Percentiles rank a stretch among this genome's conserved stretches.
These are phyloP conservation scores for Trichomonas vaginalis DNA, from an alignment of 208 protist species.

Conservation along the genomic window DNA sequence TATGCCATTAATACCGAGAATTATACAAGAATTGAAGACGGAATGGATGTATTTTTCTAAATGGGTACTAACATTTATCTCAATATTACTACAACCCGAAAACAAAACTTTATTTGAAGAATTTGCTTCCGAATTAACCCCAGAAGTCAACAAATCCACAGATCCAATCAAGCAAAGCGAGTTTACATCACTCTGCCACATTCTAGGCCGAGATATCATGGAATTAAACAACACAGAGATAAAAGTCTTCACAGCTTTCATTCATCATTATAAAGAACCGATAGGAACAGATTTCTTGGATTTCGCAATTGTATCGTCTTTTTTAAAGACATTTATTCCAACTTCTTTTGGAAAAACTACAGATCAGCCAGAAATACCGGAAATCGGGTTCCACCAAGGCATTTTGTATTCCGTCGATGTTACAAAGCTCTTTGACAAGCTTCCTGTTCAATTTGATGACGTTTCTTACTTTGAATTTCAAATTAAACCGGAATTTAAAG, in stretches of 20 bases:
- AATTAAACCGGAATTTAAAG: not conserved
- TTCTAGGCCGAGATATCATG: not conserved
- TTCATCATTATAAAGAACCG: not conserved
- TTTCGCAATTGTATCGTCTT: not conserved
- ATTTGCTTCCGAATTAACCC: not conserved
- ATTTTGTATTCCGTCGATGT: not conserved
- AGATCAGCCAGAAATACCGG: not conserved
- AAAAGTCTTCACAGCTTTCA: not conserved
- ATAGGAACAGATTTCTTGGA: not conserved
- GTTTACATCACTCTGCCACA: not conserved
- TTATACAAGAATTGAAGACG: not conserved
- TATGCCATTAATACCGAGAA: not conserved
- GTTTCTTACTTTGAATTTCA: not conserved
- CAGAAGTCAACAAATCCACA: not conserved
- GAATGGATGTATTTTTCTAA: not conserved
- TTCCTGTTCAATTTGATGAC: not conserved
- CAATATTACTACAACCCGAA: not conserved
- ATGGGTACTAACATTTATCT: not conserved
- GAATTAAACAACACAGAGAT: not conserved
- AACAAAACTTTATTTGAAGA: not conserved
- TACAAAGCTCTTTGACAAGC: not conserved
- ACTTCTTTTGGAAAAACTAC: not conserved
- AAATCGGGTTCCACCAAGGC: not conserved
- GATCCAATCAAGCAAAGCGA: not conserved
- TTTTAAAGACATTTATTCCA: not conserved